Evolutionary conservation across 1,284 basidiomycete genomes (phyloP).

Genomic region (Meira nashicola): DNA sequence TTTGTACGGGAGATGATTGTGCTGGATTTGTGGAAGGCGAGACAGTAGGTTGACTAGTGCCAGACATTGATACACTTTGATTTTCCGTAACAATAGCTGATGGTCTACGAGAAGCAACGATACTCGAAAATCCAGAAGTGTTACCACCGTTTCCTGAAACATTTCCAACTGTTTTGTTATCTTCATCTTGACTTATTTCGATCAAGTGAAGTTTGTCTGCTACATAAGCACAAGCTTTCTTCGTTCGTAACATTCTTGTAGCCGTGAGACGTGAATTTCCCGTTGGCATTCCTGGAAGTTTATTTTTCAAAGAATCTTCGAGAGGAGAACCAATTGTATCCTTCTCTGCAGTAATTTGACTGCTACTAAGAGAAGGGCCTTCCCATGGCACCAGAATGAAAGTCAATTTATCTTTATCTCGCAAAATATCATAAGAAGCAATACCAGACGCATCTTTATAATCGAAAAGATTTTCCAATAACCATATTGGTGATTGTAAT

Average conservation of each 20-base stretch:
- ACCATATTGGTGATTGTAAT: conserved; percentile 76
- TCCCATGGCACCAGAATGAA: conserved; percentile 76
- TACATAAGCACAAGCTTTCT: conserved; percentile 78
- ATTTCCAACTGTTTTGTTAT: no score
- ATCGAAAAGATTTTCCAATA: conserved; percentile 74
- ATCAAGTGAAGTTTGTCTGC: conserved; percentile 75
- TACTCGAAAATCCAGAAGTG: conserved; percentile 1
- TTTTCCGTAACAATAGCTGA: conserved; percentile 7
- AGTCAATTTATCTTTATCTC: conserved; percentile 55
- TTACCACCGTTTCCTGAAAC: no score
- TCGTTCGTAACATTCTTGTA: conserved; percentile 73
- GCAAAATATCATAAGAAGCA: conserved; percentile 2
- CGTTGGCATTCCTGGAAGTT: conserved; percentile 7
- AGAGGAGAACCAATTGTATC: neutral
- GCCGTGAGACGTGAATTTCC: conserved; percentile 81
- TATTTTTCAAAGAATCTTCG: neutral
- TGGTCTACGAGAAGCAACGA: conserved; percentile 24
- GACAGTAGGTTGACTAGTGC: neutral
- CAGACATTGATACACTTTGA: conserved; percentile 11
- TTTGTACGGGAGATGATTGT: neutral
- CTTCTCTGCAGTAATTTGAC: conserved; percentile 20
- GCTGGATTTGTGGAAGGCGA: neutral
- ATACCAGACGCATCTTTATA: conserved; percentile 29
- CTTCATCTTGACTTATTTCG: conserved; percentile 1
- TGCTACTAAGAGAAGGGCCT: neutral